Conservation (phyloP, 139 green algal species). For the Trebouxia sp. region DNA sequence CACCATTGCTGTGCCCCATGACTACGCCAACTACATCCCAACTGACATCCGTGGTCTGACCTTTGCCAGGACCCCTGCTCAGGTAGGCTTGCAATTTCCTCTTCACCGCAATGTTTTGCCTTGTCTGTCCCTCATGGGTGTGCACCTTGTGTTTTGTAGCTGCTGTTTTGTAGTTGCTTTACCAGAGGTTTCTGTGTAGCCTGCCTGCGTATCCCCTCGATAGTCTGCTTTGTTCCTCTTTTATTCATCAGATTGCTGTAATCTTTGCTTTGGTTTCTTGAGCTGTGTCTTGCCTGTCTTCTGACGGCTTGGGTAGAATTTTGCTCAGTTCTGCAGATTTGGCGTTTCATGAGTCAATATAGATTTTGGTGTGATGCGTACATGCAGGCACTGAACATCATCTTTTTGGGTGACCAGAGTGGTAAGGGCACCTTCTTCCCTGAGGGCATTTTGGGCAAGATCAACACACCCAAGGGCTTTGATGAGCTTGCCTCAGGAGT, state of each 20-base stretch:
- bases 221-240: neutral
- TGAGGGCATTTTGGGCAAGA: slow-evolving; percentile 36
- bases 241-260: too few relatives aligned
- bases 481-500: neutral
- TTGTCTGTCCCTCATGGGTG: neutral
- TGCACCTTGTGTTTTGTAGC: neutral
- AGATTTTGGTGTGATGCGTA: neutral
- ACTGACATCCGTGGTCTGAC: slow-evolving; percentile 45
- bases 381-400: slow-evolving; percentile 40
- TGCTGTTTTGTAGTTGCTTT: too few relatives aligned
- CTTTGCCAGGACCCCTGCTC: slow-evolving; percentile 40
- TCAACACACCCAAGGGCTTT: slow-evolving; percentile 37
- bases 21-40: slow-evolving; percentile 39
- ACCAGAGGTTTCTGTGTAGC: too few relatives aligned
- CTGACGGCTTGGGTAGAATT: neutral
- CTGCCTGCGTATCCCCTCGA: too few relatives aligned
- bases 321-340: neutral
- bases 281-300: neutral
- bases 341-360: neutral
- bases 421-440: slow-evolving; percentile 54
- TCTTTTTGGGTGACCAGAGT: slow-evolving; percentile 37
- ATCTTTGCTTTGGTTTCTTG: neutral
- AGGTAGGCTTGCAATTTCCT: slow-evolving; percentile 5
- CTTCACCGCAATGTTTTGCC: neutral
- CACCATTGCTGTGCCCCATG: slow-evolving; percentile 37